These are phyloP conservation scores for Didymella glomerata DNA, from an alignment of 2,329 filamentous ascomycete species.

Conservation along the genomic window DNA sequence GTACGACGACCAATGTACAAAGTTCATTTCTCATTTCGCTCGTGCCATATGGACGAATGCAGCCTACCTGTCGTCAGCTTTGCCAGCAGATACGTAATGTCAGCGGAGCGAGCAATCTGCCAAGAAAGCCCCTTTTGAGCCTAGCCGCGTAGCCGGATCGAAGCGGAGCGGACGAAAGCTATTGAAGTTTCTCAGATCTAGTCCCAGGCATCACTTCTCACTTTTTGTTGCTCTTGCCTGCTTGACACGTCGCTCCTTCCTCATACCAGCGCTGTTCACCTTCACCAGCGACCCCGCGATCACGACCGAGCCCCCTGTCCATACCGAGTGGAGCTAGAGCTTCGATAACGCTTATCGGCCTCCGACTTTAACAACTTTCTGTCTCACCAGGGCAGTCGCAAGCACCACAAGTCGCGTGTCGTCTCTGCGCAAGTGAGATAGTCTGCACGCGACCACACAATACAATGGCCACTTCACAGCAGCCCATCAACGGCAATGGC, in stretches of 20 bases:
- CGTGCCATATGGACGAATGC: conserved; percentile 1
- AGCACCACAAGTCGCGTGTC: conserved; percentile 19
- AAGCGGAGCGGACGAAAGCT: conserved; percentile 32
- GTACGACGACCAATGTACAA: conserved; percentile 6
- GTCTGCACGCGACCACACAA: conserved; percentile 11
- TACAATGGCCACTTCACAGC: conserved; percentile 42
- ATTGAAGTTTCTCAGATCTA: conserved; percentile 28
- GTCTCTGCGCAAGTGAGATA: conserved; percentile 18
- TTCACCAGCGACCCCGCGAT: conserved; percentile 15
- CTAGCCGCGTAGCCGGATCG: conserved; percentile 33
- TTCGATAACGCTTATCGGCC: conserved; percentile 50
- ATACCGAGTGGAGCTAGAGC: conserved; percentile 26
- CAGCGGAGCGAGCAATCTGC: conserved; percentile 9
- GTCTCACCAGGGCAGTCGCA: conserved; percentile 15
- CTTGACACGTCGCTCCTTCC: conserved; percentile 22
- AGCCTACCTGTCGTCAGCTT: conserved; percentile 11
- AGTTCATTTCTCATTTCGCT: background rate
- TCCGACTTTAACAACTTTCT: conserved; percentile 41
- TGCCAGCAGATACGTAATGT: conserved; percentile 19
- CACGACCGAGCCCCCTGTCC: conserved; percentile 16
- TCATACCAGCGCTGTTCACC: background rate
- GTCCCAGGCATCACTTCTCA: conserved; percentile 23
- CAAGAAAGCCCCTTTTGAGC: conserved; percentile 37
- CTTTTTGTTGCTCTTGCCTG: conserved; percentile 5
- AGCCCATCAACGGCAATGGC: conserved; percentile 45